Conservation (phyloP, 2,329 filamentous ascomycete species). For the Colletotrichum plurivorum region DNA sequence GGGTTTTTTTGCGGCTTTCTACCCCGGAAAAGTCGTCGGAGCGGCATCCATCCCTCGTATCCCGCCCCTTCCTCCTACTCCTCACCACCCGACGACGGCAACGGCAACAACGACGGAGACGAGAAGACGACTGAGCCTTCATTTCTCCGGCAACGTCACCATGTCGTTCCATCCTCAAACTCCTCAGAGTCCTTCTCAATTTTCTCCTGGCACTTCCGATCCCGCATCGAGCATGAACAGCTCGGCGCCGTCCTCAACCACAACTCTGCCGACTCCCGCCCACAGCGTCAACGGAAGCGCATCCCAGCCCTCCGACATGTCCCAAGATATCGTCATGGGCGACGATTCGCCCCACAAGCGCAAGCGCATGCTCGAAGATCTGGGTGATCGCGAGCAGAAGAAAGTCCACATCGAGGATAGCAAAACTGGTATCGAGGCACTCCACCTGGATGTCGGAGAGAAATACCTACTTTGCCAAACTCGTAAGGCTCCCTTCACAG, state of each 20-base stretch:
- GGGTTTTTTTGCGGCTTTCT: constrained; percentile 35
- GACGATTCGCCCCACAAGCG: constrained; percentile 73
- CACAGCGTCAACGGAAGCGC: constrained; percentile 73
- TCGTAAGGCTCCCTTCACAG: constrained; percentile 72
- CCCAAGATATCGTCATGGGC: constrained; percentile 59
- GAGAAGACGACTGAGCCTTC: constrained; percentile 35
- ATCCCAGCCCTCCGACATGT: constrained; percentile 59
- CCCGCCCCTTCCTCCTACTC: constrained; percentile 32
- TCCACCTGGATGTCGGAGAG: constrained; percentile 76
- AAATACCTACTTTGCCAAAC: constrained; percentile 78
- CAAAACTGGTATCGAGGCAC: constrained; percentile 73
- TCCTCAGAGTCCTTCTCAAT: constrained; percentile 76
- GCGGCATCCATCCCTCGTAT: constrained; percentile 29
- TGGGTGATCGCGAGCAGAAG: constrained; percentile 70
- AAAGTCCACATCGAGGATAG: constrained; percentile 74
- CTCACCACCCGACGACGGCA: constrained; percentile 52
- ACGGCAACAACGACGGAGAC: constrained; percentile 42
- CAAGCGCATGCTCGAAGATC: constrained; percentile 71
- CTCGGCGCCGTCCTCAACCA: constrained; percentile 66
- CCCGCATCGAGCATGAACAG: constrained; percentile 64
- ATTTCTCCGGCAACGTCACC: constrained; percentile 55
- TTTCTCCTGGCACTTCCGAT: constrained; percentile 69
- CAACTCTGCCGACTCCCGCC: constrained; percentile 72
- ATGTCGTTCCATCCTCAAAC: constrained; percentile 79
- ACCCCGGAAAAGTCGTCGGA: constrained; percentile 30